Base-by-base conservation (phyloP, 352 stramenopile genomes). In the Globisporangium camurandrum region DNA sequence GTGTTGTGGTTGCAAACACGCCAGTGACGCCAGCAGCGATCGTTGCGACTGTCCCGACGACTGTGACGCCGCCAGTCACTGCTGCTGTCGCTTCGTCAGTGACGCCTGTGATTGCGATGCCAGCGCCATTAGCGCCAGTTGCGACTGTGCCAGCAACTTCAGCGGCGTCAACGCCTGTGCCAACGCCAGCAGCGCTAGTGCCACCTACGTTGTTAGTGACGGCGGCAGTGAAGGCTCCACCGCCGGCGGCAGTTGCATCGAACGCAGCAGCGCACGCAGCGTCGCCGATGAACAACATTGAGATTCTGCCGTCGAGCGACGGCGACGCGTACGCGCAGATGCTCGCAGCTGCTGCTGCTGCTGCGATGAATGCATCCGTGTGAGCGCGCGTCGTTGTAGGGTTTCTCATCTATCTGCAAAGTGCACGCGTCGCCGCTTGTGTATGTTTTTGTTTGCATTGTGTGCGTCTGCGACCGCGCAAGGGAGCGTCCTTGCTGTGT, bases 231-330 rank as follows among this genome's bases (percentile, higher is more conserved):
- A 19, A 17, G 36, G 17, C 36, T 24, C 41, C 7, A 34, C 46
- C 51, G 7, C 44, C 24, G 27, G 27, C 31, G 5, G 34, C 37
- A n/a, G 20, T 47, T 36, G 47, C 26, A 8, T 8, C 30, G 8
- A 34, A 12, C 30, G 14, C 8, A 8, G 30, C 30, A 8, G 30
- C 9, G 14, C 9, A 8, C 30, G 30, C 30, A 12, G 7, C 36
- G 36, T 41, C 36, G 36, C 36, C 36, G 4, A 19, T 41, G 36
- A 41, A 41, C 36, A 41, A 41, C 36, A 41, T 41, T 12, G 16
- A 41, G 36, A 41, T 41, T 9, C 36, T 41, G 36, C 36, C n/a
- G 36, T 41, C 36, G 36, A 24, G 22, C 36, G 36, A 19, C 17
- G 36, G 2, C 10, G 22, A 27, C 16, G 27, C 24, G 17, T 7